These are phyloP conservation scores for Terana coerulea DNA, from an alignment of 768 basidiomycete genomes.

Conservation along the genomic window DNA sequence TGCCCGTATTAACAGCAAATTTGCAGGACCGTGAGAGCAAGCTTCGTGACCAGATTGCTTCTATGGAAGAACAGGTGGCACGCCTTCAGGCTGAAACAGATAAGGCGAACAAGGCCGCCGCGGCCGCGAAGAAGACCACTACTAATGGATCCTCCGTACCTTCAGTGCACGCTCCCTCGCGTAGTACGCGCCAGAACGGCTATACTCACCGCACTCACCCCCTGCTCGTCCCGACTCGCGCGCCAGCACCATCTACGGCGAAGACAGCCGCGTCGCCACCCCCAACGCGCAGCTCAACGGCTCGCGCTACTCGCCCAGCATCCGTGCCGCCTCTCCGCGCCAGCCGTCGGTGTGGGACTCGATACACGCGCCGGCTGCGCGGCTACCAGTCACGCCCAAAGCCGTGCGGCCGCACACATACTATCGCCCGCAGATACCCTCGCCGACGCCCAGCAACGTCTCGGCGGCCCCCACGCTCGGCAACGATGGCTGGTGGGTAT, in stretches of 20 bases:
- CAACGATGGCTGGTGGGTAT: constrained; percentile 79
- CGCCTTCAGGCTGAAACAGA: constrained; percentile 58
- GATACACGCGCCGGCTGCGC: constrained; percentile 48
- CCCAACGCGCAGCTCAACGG: constrained; percentile 42
- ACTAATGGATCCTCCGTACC: constrained; percentile 15
- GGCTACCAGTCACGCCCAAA: constrained; percentile 29
- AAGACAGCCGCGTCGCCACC: constrained; percentile 45
- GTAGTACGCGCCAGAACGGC: constrained; percentile 42
- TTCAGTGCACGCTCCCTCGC: constrained; percentile 30
- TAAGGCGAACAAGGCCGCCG: constrained; percentile 35
- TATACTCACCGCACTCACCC: constrained; percentile 29
- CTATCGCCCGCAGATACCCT: constrained; percentile 42
- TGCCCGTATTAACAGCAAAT: neutral
- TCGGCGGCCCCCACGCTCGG: constrained; percentile 67
- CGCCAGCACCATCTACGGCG: constrained; percentile 54
- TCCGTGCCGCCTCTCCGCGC: constrained; percentile 47
- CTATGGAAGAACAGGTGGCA: constrained; percentile 56
- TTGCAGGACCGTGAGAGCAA: constrained; percentile 67
- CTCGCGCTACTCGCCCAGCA: constrained; percentile 31
- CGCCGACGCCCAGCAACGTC: constrained; percentile 76
- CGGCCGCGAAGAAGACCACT: constrained; percentile 21
- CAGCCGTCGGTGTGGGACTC: constrained; percentile 70
- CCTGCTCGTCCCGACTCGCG: constrained; percentile 73
- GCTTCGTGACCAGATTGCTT: constrained; percentile 60
- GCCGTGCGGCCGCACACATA: constrained; percentile 24